Base-by-base conservation (phyloP, 208 protist genomes). In the Leishmania turanica region DNA sequence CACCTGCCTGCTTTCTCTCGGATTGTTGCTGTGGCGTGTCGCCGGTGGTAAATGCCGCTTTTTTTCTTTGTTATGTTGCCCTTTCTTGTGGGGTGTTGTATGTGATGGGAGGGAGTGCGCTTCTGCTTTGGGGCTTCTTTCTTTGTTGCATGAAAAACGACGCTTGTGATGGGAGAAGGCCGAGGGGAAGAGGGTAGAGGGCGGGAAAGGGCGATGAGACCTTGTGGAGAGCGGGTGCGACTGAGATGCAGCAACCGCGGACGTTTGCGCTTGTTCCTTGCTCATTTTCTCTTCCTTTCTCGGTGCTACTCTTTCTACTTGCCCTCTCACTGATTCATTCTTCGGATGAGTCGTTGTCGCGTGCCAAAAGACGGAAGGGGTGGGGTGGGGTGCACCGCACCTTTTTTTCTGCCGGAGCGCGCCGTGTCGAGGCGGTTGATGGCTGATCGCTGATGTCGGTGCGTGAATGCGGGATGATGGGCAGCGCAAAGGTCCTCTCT, bases 251-350 rank as follows among this genome's bases (percentile, higher is more conserved):
- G 40, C 31, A 19, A 73, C n/a, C 45, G 45, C 40, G 27, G 68
- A 21, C 13, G 45, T 19, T 34, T 47, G 42, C 8, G 40, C 11
- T 31, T 49, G 42, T 1, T 34, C 45, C 31, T 77, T 53, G 49
- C 3, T 49, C 34, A 21, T 58, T 34, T 75, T 77, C 37, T 60
- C 54, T 64, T 47, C 19, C 40, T 17, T 45, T 58, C n/a, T 17
- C 27, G 47, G 34, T n/a, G 45, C 21, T 73, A n/a, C 64, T 21
- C n/a, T 73, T 73, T 56, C 15, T 73, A n/a, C 47, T 70, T 47
- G 62, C n/a, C n/a, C 42, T n/a, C 51, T 75, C n/a, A 42, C 68
- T 68, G 47, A 56, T 79, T 60, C 34, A 58, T 75, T 49, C 68
- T 51, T 73, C 27, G 13, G 21, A 45, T 49, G 27, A 49, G 19